Evolutionary conservation across 2,329 filamentous ascomycete genomes (phyloP).

Genomic region (Mollisiaceae sp.): DNA sequence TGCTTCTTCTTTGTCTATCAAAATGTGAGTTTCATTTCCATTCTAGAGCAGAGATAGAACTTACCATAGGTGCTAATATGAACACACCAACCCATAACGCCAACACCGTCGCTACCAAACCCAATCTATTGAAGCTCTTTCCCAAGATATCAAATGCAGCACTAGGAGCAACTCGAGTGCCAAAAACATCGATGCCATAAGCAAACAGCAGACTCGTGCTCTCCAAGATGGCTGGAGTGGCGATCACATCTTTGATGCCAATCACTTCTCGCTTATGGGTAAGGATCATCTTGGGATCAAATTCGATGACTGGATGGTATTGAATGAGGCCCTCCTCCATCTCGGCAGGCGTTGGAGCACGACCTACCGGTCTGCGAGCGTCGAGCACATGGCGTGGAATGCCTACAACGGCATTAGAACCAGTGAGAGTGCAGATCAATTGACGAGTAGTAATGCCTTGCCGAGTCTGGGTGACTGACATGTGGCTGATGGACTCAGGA

Average conservation of each 20-base stretch:
- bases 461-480: slow-evolving; percentile 85
- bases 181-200: slow-evolving; percentile 88
- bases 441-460: slow-evolving; percentile 90
- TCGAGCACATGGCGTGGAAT: slow-evolving; percentile 82
- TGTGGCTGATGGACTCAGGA: slow-evolving; percentile 75
- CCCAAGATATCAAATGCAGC: slow-evolving; percentile 90
- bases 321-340: slow-evolving; percentile 80
- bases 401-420: slow-evolving; percentile 74
- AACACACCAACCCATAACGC: slow-evolving; percentile 79
- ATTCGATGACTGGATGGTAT: slow-evolving; percentile 79
- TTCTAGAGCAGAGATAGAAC: slow-evolving; percentile 43
- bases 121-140: slow-evolving; percentile 90
- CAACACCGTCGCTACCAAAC: slow-evolving; percentile 81
- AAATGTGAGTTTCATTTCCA: slow-evolving; percentile 42
- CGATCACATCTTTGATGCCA: slow-evolving; percentile 74
- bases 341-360: slow-evolving; percentile 81
- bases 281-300: slow-evolving; percentile 80
- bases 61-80: slow-evolving; percentile 84
- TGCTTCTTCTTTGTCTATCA: slow-evolving; percentile 66
- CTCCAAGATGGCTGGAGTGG: slow-evolving; percentile 81
- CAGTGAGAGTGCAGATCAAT: slow-evolving; percentile 78
- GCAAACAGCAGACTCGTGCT: slow-evolving; percentile 91
- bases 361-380: slow-evolving; percentile 82
- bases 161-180: slow-evolving; percentile 84
- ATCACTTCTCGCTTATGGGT: slow-evolving; percentile 83